Evolutionary conservation across 495 filamentous ascomycete genomes (phyloP), one percentile per base, ranked within the genome.

Genomic region (Neurospora africana): DNA sequence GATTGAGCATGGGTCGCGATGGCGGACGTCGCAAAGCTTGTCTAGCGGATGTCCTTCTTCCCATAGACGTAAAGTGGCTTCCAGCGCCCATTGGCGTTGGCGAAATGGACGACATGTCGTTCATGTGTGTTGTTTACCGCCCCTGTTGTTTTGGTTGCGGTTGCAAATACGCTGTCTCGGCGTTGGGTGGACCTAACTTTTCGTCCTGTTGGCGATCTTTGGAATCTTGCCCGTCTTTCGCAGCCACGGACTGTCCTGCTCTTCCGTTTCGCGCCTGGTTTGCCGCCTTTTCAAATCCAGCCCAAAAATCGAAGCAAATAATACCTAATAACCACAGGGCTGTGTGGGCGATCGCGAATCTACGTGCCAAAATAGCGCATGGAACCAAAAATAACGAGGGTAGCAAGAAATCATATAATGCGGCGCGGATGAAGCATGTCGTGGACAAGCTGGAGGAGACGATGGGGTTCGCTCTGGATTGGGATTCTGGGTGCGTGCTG

Each of bases 11-110:
- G 4, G 79, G 71, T 70, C 80, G 78, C 10, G 81, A 78, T 23
- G 76, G 70, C 39, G 75, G 77, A 58, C 82, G 80, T 65, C 82
- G 81, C 23, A 82, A 75, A 21, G 83, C 81, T n/a, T 83, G 82
- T 72, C 83, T 76, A 36, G 83, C 74, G 0, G 83, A 84, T 2
- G 82, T 80, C 68, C 83, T 82, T 69, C 83, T 76, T 27, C 79
- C 78, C 9, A 82, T 21, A 35, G 79, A 74, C 17, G 79, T 78
- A 36, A 81, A 80, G 27, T 81, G 76, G 71, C 79, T 75, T 27
- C 77, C 79, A n/a, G 76, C 74, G 70, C 76, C 77, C 53, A 77
- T 71, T 47, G 83, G 79, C 33, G 81, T 81, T 47, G 81, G 81
- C 47, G 80, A 82, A 75, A 78, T 74, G 35, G 80, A 72, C 35